Percentiles rank a stretch among this genome's conserved stretches.
phyloP scores from a whole-genome alignment of 2,329 filamentous ascomycete species.

The Iodosphaeria phyllophila region DNA sequence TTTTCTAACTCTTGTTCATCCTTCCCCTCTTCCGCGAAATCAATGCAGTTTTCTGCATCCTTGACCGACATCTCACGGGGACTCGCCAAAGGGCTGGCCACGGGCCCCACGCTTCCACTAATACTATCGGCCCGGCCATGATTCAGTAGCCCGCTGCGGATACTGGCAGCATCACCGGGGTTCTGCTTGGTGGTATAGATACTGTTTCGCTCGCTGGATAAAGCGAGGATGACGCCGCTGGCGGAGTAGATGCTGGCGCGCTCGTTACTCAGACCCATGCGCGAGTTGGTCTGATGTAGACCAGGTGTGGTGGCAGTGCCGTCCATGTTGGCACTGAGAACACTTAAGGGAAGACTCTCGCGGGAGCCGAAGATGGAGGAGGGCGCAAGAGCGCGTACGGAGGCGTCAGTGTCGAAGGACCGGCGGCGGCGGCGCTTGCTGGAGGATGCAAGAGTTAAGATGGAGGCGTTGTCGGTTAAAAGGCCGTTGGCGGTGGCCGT shows the following conservation, averaged over 20 bases:
- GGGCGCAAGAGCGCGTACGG: slow-evolving; percentile 66
- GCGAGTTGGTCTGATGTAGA: slow-evolving; percentile 29
- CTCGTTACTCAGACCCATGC: slow-evolving; percentile 29
- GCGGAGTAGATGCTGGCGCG: slow-evolving; percentile 70
- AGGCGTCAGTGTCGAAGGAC: slow-evolving; percentile 73
- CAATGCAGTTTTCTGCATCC: no score
- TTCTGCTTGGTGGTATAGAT: slow-evolving; percentile 48
- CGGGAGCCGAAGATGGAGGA: slow-evolving; percentile 68
- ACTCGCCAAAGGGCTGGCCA: slow-evolving; percentile 43
- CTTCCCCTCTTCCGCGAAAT: slow-evolving; percentile 14
- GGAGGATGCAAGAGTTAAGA: slow-evolving; percentile 67
- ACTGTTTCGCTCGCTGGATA: slow-evolving; percentile 63
- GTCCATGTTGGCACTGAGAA: slow-evolving; percentile 55
- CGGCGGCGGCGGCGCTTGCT: slow-evolving; percentile 60
- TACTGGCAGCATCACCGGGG: slow-evolving; percentile 50
- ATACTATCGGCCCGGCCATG: slow-evolving; percentile 72
- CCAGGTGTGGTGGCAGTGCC: slow-evolving; percentile 22
- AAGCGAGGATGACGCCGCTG: slow-evolving; percentile 44
- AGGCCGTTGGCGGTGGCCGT: slow-evolving; percentile 69
- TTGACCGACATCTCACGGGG: slow-evolving; percentile 24
- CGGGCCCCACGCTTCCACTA: slow-evolving; percentile 50
- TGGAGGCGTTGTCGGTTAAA: slow-evolving; percentile 70
- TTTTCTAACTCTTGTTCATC: no score
- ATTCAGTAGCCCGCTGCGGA: slow-evolving; percentile 58
- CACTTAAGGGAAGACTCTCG: slow-evolving; percentile 61